Evolutionary conservation across 768 basidiomycete species (phyloP), one percentile per base, ranked within the genome.

Genomic region (Rickenella mellea): DNA sequence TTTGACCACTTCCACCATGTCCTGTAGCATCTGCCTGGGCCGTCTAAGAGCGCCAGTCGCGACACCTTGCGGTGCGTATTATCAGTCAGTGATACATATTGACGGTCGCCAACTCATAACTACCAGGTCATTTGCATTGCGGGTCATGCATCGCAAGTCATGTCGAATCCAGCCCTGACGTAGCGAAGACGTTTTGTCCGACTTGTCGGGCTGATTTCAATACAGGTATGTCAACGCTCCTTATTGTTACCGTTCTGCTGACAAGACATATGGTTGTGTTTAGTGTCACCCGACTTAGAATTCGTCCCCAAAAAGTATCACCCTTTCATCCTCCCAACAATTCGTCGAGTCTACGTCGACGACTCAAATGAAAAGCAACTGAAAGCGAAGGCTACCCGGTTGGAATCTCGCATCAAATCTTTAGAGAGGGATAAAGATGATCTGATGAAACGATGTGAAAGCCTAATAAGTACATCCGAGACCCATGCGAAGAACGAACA

Each of bases 331-430:
- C 33, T 64, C 3, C 66, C 71, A 5, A 58, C 60, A 37, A 56
- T 76, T 12, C 67, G 74, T 43, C 69, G 73, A 46, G 61, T 78
- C n/a, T 76, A 70, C 50, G 46, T 74, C 41, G 69, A 71, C 49
- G 35, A 39, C 38, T 35, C 50, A 26, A 27, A 45, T 11, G 25
- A 15, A 6, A 44, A 22, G 21, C 43, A 47, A 7, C 50, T 55
- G 47, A 45, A 63, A 29, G 59, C 56, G 17, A 60, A 68, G 40
- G 55, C 71, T 9, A 54, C 58, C 2, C 39, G 48, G 12, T 59
- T 72, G 19, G 66, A 70, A 24, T 55, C 48, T 14, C 67, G 64
- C 22, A 56, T 75, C 14, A 54, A 58, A 9, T 49, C 48, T 6
- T 62, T 74, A 6, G 55, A 61, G 27, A 54, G 48, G 27, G 67